phyloP scores from a whole-genome alignment of 2,329 filamentous ascomycete genomes.

The Ramularia endophylla region DNA sequence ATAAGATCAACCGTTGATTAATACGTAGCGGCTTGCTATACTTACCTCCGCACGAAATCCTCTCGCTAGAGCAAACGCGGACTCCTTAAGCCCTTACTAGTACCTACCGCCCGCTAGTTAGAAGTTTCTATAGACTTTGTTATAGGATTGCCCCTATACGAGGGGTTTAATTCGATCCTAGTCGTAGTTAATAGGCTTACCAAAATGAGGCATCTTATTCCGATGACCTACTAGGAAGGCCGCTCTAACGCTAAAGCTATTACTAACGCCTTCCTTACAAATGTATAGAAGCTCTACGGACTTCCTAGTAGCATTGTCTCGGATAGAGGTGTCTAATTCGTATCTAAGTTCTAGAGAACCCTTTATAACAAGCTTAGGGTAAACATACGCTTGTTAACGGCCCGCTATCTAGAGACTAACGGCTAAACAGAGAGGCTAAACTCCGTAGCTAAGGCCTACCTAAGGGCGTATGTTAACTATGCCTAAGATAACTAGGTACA shows the following conservation, averaged over 20 bases:
- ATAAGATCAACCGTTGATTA: constrained; percentile 1
- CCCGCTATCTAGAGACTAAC: no score
- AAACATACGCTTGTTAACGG: background rate
- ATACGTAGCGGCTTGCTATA: constrained; percentile 2
- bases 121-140: no score
- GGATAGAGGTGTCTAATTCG: constrained; percentile 14
- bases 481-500: constrained; percentile 2
- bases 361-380: constrained; percentile 2
- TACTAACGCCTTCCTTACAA: constrained; percentile 8
- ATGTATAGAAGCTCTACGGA: constrained; percentile 12
- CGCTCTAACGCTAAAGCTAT: constrained; percentile 1
- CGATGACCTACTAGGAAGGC: constrained; percentile 3
- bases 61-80: background rate
- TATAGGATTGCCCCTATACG: background rate
- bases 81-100: background rate
- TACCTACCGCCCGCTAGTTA: no score
- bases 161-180: constrained; percentile 12
- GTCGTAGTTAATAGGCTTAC: constrained; percentile 17
- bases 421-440: no score
- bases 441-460: constrained; percentile 1
- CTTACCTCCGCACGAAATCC: constrained; percentile 3
- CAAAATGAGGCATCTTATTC: constrained; percentile 16
- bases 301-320: constrained; percentile 8
- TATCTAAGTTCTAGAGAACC: constrained; percentile 10
- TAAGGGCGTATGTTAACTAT: constrained; percentile 1